Evolutionary conservation across 2,329 filamentous ascomycete species (phyloP), one percentile per base, ranked within the genome.

Genomic region (Colletotrichum horii): DNA sequence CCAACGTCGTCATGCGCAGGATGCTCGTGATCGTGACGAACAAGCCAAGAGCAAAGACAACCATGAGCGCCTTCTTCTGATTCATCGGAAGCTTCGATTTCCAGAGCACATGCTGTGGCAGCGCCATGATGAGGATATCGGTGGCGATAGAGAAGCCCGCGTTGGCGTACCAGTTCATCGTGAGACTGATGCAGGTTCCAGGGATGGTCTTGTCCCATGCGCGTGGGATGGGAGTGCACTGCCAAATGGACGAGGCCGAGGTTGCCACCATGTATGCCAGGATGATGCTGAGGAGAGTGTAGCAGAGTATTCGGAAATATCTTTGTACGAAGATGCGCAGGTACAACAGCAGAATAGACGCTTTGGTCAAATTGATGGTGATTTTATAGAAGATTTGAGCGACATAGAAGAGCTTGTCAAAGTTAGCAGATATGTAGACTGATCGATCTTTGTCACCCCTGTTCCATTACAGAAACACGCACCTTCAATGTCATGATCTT

Each of bases 341-440:
- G 78, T 91, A 91, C 22, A 91, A 84, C 4, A 89, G 81, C 8
- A 90, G 80, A 67, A 90, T 89, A 4, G 89, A 90, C 3, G 86
- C 81, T 77, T 91, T 91, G 3, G 88, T 89, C 36, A 89, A 81
- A 79, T 88, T 89, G 74, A 91, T 87, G 56, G 87, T 87, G 76
- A 89, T 80, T 78, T 91, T 91, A 81, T 91, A 91, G 74, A 89
- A 87, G 67, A 88, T 86, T 77, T 91, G 89, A 4, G 87, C 85
- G 30, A 88, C 80, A 76, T 87, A 90, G 79, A 90, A 91, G 24
- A 86, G 79, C 88, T 90, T 48, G 19, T 15, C 9, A 19, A 8
- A 19, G 16, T 67, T 4, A 74, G 61, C n/a, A 15, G 8, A 14
- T 12, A 2, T 7, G 1, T 5, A 15, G 2, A 4, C 4, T 4